Conservation (phyloP, 441 rosid genomes). For the Sinapis alba region DNA sequence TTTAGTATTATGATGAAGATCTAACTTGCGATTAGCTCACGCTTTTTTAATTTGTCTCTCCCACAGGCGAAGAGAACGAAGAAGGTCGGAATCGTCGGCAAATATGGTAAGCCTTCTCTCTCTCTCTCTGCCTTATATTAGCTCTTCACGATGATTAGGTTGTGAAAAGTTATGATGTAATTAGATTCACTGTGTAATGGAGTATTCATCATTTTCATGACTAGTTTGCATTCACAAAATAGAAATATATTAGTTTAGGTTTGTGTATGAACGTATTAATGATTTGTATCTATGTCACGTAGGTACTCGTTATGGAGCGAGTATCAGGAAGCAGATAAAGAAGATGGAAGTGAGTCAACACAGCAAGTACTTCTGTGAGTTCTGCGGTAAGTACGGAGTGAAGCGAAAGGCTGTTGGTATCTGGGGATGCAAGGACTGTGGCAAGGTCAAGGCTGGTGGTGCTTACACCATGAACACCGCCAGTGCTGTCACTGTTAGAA, state of each 20-base stretch:
- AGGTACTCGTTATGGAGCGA: constrained; percentile 95
- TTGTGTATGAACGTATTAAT: not conserved
- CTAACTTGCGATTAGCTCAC: not conserved
- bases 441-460: constrained; percentile 94
- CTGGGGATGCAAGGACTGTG: constrained; percentile 96
- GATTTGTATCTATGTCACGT: no score
- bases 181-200: not conserved
- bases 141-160: not conserved
- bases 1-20: not conserved
- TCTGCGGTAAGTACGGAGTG: constrained; percentile 93
- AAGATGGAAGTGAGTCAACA: constrained; percentile 88
- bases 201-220: not conserved
- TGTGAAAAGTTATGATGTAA: not conserved
- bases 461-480: constrained; percentile 97
- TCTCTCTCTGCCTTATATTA: not conserved
- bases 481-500: constrained; percentile 79
- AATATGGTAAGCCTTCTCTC: constrained; percentile 39
- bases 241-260: not conserved
- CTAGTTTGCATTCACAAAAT: not conserved
- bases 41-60: not conserved
- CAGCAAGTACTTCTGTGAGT: constrained; percentile 95
- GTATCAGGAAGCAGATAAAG: constrained; percentile 96
- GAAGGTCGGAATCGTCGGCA: constrained; percentile 60
- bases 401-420: constrained; percentile 93
- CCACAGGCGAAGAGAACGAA: constrained; percentile 51